phyloP scores from a whole-genome alignment of 1,284 basidiomycete genomes.

The Apiotrichum mycotoxinovorans region DNA sequence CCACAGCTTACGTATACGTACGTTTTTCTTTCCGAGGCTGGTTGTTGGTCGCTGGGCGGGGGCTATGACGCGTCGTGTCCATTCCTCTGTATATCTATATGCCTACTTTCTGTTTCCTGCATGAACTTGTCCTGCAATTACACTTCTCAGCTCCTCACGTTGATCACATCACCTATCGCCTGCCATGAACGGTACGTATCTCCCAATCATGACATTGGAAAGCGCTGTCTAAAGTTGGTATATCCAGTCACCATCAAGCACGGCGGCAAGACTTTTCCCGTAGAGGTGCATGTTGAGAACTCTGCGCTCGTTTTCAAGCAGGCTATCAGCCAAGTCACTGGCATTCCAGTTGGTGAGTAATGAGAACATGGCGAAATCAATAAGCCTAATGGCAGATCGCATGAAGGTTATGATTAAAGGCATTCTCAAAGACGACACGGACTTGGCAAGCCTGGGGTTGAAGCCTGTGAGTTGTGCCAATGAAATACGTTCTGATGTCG shows the following conservation, averaged over 20 bases:
- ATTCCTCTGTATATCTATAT: too few species aligned
- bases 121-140: too few species aligned
- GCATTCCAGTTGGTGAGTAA: slow-evolving; percentile 61
- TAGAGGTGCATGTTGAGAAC: slow-evolving; percentile 56
- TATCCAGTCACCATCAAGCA: slow-evolving; percentile 77
- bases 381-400: slow-evolving; percentile 57
- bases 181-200: not conserved
- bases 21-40: too few species aligned
- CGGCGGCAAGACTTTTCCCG: slow-evolving; percentile 67
- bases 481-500: not conserved
- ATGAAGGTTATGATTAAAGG: slow-evolving; percentile 98
- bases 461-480: slow-evolving; percentile 62
- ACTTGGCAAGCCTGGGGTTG: slow-evolving; percentile 74
- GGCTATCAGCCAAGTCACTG: slow-evolving; percentile 72
- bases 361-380: not conserved
- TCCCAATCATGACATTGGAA: too few species aligned
- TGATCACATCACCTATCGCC: too few species aligned
- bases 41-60: too few species aligned
- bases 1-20: too few species aligned
- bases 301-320: slow-evolving; percentile 71
- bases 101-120: too few species aligned
- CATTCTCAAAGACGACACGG: slow-evolving; percentile 68
- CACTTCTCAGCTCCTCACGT: too few species aligned
- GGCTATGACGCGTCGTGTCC: not conserved
- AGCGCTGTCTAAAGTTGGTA: not conserved